These are phyloP conservation scores for Nakaseomyces bracarensis DNA, from an alignment of 1,139 yeast species.

Conservation along the genomic window DNA sequence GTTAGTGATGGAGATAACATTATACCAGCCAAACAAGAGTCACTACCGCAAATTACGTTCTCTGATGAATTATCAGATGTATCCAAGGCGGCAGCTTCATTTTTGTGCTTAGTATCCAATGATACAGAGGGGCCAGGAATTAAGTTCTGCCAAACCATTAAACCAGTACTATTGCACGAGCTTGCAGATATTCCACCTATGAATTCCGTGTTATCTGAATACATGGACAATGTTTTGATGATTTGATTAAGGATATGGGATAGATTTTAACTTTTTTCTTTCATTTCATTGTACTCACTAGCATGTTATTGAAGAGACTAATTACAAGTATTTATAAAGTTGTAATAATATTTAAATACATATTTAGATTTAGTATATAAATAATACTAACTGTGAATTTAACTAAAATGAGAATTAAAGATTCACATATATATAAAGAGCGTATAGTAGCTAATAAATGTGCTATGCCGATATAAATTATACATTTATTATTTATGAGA, in stretches of 20 bases:
- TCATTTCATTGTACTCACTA: neutral
- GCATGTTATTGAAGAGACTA: too few relatives aligned
- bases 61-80: conserved; percentile 28
- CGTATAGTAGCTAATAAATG: too few relatives aligned
- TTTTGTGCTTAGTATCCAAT: conserved; percentile 29
- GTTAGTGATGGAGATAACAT: conserved; percentile 15
- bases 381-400: too few relatives aligned
- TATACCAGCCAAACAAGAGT: conserved; percentile 23
- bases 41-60: conserved; percentile 24
- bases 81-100: conserved; percentile 29
- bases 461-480: too few relatives aligned
- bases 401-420: too few relatives aligned
- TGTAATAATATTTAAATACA: conserved; percentile 2
- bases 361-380: too few relatives aligned
- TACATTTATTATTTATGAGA: neutral
- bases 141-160: conserved; percentile 25
- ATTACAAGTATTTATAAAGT: neutral
- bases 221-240: conserved; percentile 28
- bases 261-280: too few relatives aligned
- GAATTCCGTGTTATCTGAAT: conserved; percentile 27
- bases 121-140: conserved; percentile 26
- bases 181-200: conserved; percentile 32
- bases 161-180: conserved; percentile 26
- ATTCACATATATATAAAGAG: too few relatives aligned
- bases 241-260: too few relatives aligned